phyloP scores from a whole-genome alignment of 2,329 filamentous ascomycete species.

The Fusarium fujikuroi region DNA sequence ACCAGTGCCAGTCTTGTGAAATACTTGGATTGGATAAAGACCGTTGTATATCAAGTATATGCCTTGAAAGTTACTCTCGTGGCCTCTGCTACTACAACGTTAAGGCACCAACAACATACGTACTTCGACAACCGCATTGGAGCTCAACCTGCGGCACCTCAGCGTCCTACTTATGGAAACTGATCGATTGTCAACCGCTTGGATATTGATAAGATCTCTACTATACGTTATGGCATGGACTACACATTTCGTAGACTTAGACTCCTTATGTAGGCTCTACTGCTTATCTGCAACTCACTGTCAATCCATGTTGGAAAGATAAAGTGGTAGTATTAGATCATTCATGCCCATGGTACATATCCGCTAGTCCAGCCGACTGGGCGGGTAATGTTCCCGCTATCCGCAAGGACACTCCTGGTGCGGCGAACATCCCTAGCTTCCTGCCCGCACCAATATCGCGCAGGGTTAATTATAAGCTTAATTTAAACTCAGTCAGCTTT shows the following conservation, averaged over 20 bases:
- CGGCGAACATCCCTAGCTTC: not conserved
- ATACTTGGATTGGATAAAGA: not conserved
- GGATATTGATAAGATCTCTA: not conserved
- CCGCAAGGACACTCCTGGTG: not conserved
- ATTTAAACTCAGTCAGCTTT: not conserved
- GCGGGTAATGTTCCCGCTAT: not conserved
- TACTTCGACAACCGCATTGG: not conserved
- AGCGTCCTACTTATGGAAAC: too few relatives aligned
- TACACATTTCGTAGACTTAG: not conserved
- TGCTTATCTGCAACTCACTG: not conserved
- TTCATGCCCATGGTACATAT: not conserved
- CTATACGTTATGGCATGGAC: too few relatives aligned
- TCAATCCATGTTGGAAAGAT: not conserved
- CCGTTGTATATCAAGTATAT: not conserved
- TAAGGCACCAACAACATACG: not conserved
- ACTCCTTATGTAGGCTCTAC: rapidly evolving
- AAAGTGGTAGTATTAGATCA: not conserved
- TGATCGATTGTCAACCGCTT: not conserved
- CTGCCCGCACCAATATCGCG: too few relatives aligned
- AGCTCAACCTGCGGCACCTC: not conserved
- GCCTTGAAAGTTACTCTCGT: not conserved
- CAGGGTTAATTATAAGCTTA: not conserved
- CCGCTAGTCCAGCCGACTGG: not conserved
- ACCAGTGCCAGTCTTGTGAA: not conserved
- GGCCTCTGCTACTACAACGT: not conserved